Percentiles rank a stretch among this genome's conserved stretches.
phyloP scores from a whole-genome alignment of 169 alveolate species.

The Neospora caninum region DNA sequence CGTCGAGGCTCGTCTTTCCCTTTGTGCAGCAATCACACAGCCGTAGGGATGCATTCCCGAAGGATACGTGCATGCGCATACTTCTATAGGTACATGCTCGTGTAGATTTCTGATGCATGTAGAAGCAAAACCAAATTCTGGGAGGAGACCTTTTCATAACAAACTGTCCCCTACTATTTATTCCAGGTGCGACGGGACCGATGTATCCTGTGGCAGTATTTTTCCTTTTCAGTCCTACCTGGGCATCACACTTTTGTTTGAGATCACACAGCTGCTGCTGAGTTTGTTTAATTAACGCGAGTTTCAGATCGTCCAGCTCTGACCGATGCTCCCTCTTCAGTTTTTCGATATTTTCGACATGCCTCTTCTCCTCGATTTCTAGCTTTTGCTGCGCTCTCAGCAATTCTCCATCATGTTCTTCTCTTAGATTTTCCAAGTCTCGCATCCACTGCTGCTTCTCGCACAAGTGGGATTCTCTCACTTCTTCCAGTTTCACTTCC shows the following conservation, averaged over 20 bases:
- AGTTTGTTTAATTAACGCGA: neutral
- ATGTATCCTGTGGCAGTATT: no score
- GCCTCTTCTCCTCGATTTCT: neutral
- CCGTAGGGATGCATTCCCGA: no score
- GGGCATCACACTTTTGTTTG: neutral
- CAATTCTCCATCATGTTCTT: neutral
- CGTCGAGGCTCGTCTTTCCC: no score
- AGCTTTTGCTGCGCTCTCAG: neutral
- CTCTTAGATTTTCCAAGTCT: neutral
- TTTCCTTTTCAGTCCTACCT: neutral
- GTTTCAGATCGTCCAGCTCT: neutral
- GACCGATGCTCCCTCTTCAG: neutral
- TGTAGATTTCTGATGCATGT: no score
- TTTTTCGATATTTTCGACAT: neutral
- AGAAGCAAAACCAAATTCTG: no score
- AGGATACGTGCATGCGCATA: no score
- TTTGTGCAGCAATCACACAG: no score
- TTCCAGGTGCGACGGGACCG: no score
- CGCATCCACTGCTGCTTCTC: neutral
- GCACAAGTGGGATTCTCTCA: neutral
- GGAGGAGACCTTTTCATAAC: no score
- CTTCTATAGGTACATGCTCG: no score
- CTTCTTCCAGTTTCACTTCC: neutral
- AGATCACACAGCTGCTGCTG: neutral
- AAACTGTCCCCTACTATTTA: no score